Evolutionary conservation across 768 basidiomycete genomes (phyloP).

Genomic region (Aureoboletus auriporus): DNA sequence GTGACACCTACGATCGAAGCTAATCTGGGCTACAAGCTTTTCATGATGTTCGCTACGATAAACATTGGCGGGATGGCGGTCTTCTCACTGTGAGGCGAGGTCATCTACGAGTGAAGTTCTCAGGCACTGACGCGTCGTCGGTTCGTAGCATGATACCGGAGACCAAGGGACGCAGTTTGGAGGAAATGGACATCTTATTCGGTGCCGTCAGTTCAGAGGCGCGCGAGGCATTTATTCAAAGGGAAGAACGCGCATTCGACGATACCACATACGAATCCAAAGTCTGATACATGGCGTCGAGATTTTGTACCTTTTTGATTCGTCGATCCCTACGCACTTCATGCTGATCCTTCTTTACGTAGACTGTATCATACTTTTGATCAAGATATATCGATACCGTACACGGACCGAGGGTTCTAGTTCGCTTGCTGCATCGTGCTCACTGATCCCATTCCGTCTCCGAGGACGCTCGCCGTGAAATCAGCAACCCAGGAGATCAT

Average conservation of each 20-base stretch:
- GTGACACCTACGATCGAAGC: constrained; percentile 62
- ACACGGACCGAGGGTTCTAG: constrained; percentile 60
- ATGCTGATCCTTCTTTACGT: too few relatives aligned
- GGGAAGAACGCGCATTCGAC: constrained; percentile 34
- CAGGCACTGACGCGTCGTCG: too few relatives aligned
- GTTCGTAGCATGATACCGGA: constrained; percentile 50
- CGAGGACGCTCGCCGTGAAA: constrained; percentile 52
- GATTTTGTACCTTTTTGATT: too few relatives aligned
- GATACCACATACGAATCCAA: constrained; percentile 2
- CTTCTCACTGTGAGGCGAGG: constrained; percentile 53
- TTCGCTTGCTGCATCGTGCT: constrained; percentile 58
- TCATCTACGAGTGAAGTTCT: too few relatives aligned
- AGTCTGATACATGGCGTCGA: constrained; percentile 1
- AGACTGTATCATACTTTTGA: too few relatives aligned
- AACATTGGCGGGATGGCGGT: constrained; percentile 67
- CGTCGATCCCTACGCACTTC: too few relatives aligned
- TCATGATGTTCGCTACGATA: constrained; percentile 73
- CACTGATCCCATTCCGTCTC: constrained; percentile 48
- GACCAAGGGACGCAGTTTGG: constrained; percentile 53
- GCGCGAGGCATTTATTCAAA: constrained; percentile 50
- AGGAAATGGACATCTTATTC: constrained; percentile 56
- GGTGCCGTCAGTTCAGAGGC: constrained; percentile 54
- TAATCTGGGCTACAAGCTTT: constrained; percentile 66
- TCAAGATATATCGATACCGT: constrained; percentile 35
- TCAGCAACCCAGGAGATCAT: constrained; percentile 87